A percentile compares a stretch with the other conserved stretches of the same genome.
Evolutionary conservation across 768 basidiomycete species (phyloP).

Genomic region (Xerocomellus intermedius): DNA sequence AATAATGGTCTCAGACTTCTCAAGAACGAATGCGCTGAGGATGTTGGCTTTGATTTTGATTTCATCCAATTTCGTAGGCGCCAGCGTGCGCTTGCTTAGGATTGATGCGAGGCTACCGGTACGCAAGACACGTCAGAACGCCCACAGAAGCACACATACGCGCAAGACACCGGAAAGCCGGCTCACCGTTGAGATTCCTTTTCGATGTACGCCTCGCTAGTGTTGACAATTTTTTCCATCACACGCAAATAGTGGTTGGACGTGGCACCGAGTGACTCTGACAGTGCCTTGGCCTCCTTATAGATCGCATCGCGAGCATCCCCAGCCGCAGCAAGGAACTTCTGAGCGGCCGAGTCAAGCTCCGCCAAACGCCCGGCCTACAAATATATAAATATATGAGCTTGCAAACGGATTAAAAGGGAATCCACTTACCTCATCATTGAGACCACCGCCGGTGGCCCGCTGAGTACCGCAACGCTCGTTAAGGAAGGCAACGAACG

Average conservation of each 20-base stretch:
- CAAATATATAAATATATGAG: constrained; percentile 13
- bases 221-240: constrained; percentile 82
- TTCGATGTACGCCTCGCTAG: constrained; percentile 70
- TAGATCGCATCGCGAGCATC: constrained; percentile 60
- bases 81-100: constrained; percentile 73
- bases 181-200: constrained; percentile 84
- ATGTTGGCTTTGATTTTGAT: constrained; percentile 92
- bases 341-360: constrained; percentile 74
- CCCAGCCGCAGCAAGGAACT: constrained; percentile 65
- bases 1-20: constrained; percentile 36
- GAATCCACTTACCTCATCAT: constrained; percentile 50
- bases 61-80: constrained; percentile 83
- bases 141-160: background rate
- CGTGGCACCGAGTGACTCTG: constrained; percentile 46
- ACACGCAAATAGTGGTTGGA: constrained; percentile 83
- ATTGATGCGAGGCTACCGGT: constrained; percentile 65
- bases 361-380: constrained; percentile 81
- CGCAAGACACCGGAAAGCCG: background rate
- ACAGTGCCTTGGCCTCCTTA: constrained; percentile 57
- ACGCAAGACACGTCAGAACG: constrained; percentile 2
- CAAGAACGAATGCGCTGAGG: constrained; percentile 55
- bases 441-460: constrained; percentile 77
- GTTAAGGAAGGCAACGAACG: constrained; percentile 78
- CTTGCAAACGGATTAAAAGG: background rate
- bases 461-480: constrained; percentile 85